Base-by-base conservation (phyloP, 768 basidiomycete genomes). In the Podaxis sp. region DNA sequence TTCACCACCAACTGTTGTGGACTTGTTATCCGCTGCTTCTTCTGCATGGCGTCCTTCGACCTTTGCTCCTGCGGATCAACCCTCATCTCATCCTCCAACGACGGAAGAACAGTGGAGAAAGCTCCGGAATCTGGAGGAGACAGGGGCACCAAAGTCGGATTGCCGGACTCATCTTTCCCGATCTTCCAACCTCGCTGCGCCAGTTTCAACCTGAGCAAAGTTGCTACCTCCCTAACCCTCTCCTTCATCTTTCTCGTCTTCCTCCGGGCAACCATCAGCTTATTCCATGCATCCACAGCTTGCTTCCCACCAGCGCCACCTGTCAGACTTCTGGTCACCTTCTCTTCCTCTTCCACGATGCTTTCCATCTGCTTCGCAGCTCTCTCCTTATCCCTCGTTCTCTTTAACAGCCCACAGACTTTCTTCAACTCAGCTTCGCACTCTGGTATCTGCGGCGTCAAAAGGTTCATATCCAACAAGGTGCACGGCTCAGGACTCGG, bases 351-450 rank as follows among this genome's bases (percentile, higher is more conserved):
- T 25, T 71, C 65, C 62, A 75, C 63, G 50, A 52, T 53, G 46
- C 55, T 52, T 52, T 67, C 71, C 53, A 61, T 42, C 61, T 56
- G 40, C 25, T 63, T 64, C 38, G 70, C 69, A 10, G 51, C 62
- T 4, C 65, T 63, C 58, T 69, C 72, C 14, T 64, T 63, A 23
- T 59, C 66, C 40, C 64, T 66, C 32, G 61, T 59, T 28, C 73
- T 70, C 67, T 72, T 74, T 55, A 76, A 71, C 61, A 83, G 68
- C 58, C 77, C 77, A 55, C 69, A 76, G 7, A 84, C 53, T 59
- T 70, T 70, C 40, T 68, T 69, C 4, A 79, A 65, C 40, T 83
- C 80, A 36, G 82, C 79, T 61, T 81, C 76, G 10, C 70, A 71
- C 42, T 74, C 74, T 4, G 71, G 64, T 0, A 70, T 62, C 27